Evolutionary conservation across 352 stramenopile species (phyloP).

Genomic region (Globisporangium rhizosaccharum): DNA sequence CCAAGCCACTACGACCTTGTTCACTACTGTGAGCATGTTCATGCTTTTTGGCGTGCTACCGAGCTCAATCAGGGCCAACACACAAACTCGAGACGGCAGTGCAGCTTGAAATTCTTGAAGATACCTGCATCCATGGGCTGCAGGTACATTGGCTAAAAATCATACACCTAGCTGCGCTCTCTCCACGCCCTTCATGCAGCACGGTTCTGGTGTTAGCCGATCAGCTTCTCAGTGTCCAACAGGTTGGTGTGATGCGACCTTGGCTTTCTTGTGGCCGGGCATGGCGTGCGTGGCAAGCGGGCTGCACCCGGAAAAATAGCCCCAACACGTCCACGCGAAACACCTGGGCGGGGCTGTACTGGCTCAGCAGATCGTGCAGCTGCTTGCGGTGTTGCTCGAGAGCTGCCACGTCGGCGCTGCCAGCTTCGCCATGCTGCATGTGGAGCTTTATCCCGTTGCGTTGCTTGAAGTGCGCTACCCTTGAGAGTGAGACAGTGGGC

Average conservation of each 20-base stretch:
- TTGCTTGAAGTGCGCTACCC: conserved; percentile 12
- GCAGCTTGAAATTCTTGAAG: conserved; percentile 17
- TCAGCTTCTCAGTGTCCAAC: conserved; percentile 12
- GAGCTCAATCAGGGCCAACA: conserved; percentile 5
- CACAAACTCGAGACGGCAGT: conserved; percentile 7
- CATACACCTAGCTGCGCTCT: conserved; percentile 4
- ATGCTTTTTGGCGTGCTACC: background rate
- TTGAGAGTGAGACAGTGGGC: conserved; percentile 1
- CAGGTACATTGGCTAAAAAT: conserved; percentile 11
- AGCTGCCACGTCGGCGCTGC: no score
- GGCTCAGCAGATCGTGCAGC: no score
- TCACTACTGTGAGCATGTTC: conserved; percentile 13
- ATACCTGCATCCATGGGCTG: conserved; percentile 20
- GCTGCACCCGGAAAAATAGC: conserved; percentile 12
- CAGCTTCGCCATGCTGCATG: no score
- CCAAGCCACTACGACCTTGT: conserved; percentile 13
- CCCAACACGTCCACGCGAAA: conserved; percentile 18
- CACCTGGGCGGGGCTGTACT: conserved; percentile 1
- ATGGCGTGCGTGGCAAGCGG: background rate
- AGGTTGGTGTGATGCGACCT: conserved; percentile 13
- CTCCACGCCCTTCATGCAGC: conserved; percentile 11
- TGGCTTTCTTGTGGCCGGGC: conserved; percentile 11
- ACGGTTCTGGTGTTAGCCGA: conserved; percentile 5
- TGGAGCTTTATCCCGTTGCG: conserved; percentile 1
- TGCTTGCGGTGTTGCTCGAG: no score